Evolutionary conservation across 495 filamentous ascomycete species (phyloP).

Genomic region (Poronia punctata): DNA sequence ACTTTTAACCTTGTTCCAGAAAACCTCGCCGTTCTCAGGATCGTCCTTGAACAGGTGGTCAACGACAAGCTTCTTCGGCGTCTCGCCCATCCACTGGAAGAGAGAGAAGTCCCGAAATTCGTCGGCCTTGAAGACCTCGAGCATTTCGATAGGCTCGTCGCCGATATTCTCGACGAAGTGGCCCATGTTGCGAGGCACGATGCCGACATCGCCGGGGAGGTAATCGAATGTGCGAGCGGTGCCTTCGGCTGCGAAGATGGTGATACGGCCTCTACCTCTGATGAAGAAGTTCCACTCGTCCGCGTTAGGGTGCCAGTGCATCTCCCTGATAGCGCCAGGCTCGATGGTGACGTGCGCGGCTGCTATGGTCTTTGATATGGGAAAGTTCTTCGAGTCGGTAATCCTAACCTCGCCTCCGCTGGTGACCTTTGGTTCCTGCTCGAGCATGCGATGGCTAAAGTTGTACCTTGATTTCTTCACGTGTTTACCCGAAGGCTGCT

Average conservation of each 20-base stretch:
- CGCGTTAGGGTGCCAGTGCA: conserved; percentile 53
- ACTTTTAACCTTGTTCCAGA: conserved; percentile 47
- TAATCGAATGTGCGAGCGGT: conserved; percentile 43
- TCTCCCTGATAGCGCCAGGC: conserved; percentile 53
- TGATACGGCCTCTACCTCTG: conserved; percentile 43
- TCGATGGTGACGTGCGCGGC: conserved; percentile 54
- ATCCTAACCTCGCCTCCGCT: conserved; percentile 55
- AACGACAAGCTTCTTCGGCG: conserved; percentile 52
- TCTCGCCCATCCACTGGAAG: conserved; percentile 65
- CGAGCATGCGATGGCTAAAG: conserved; percentile 58
- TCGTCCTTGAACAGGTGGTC: conserved; percentile 55
- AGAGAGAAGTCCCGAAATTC: conserved; percentile 57
- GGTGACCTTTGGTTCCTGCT: conserved; percentile 45
- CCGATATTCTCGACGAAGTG: conserved; percentile 59
- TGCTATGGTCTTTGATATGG: conserved; percentile 56
- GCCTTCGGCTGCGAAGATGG: conserved; percentile 43
- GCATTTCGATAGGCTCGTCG: conserved; percentile 52
- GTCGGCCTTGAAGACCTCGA: conserved; percentile 53
- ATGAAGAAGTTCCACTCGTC: conserved; percentile 54
- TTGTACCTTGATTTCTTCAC: conserved; percentile 53
- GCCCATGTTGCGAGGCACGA: conserved; percentile 54
- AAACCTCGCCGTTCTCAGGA: conserved; percentile 45
- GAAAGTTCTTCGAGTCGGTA: conserved; percentile 59
- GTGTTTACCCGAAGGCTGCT: conserved; percentile 36
- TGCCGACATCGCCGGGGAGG: conserved; percentile 50